Percentiles rank a stretch among this genome's conserved stretches.
These are phyloP conservation scores for sorghum (Sorghum bicolor) DNA, from an alignment of 176 grass and related monocot species.

Conservation along the genomic window DNA sequence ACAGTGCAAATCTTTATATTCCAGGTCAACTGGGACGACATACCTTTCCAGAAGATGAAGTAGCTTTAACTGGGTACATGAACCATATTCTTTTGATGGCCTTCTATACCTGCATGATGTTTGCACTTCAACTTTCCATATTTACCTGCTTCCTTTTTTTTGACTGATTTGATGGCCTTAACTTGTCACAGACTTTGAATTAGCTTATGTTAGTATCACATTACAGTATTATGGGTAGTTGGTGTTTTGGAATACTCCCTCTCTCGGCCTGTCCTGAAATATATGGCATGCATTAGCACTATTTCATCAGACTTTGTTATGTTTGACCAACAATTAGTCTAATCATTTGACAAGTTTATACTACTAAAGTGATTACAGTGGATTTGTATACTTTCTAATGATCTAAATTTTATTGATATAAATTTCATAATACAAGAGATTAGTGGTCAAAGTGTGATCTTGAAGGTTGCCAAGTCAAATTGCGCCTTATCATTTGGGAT, in stretches of 20 bases:
- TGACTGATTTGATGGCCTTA: neutral
- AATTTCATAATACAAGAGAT: neutral
- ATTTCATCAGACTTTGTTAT: neutral
- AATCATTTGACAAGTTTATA: neutral
- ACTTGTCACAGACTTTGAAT: neutral
- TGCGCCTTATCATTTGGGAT: neutral
- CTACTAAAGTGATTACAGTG: neutral
- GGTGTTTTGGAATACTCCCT: neutral
- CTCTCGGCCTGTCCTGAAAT: neutral
- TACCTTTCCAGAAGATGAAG: conserved; percentile 61
- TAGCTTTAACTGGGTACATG: conserved; percentile 29
- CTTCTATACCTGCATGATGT: neutral
- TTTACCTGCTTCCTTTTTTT: neutral
- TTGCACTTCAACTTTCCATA: neutral
- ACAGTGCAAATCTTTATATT: conserved; percentile 18
- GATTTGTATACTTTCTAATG: neutral
- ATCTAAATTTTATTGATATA: neutral
- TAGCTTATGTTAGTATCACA: neutral
- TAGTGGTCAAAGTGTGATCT: neutral
- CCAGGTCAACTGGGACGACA: conserved; percentile 34
- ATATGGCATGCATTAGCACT: neutral
- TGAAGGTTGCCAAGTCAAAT: neutral
- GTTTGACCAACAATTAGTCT: neutral
- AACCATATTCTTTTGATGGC: neutral
- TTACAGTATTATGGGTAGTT: neutral